Conservation (phyloP, 2,329 filamentous ascomycete genomes). For the Paraphoma chrysanthemicola region DNA sequence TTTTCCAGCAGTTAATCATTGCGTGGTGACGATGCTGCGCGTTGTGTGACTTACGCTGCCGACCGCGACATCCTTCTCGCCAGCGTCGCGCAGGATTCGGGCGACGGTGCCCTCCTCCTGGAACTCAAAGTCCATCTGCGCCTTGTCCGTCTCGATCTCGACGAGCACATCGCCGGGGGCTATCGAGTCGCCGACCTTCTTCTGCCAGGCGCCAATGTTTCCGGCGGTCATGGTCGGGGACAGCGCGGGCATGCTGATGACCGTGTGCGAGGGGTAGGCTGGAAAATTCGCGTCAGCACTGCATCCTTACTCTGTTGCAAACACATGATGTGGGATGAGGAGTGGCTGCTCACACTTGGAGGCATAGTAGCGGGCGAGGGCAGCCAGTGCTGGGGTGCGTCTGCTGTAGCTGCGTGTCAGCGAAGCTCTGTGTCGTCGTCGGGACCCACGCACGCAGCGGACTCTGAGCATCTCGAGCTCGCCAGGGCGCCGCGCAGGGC, state of each 20-base stretch:
- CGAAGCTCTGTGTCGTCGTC: slow-evolving; percentile 14
- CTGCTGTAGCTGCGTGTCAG: slow-evolving; percentile 42
- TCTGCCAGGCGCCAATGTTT: slow-evolving; percentile 97
- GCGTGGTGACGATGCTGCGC: background rate
- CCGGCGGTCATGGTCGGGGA: slow-evolving; percentile 97
- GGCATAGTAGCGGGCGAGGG: slow-evolving; percentile 71
- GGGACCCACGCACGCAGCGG: slow-evolving; percentile 37
- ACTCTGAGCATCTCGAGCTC: slow-evolving; percentile 45
- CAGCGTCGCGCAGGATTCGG: slow-evolving; percentile 90
- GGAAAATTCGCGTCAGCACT: slow-evolving; percentile 49
- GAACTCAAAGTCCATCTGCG: slow-evolving; percentile 99
- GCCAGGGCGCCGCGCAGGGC: slow-evolving; percentile 55
- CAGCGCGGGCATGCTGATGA: slow-evolving; percentile 97
- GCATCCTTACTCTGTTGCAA: slow-evolving; percentile 4
- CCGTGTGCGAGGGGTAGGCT: slow-evolving; percentile 93
- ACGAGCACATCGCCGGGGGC: slow-evolving; percentile 93
- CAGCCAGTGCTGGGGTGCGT: slow-evolving; percentile 62
- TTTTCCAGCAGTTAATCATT: too few relatives aligned
- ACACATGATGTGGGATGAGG: background rate
- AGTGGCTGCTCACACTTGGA: slow-evolving; percentile 65
- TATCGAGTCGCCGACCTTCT: slow-evolving; percentile 89
- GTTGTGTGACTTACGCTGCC: slow-evolving; percentile 74
- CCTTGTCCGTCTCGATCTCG: slow-evolving; percentile 99
- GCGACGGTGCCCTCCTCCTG: slow-evolving; percentile 97
- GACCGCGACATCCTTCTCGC: slow-evolving; percentile 91